These are phyloP conservation scores for Candida hungchunana DNA, from an alignment of 805 yeast species.

Conservation along the genomic window DNA sequence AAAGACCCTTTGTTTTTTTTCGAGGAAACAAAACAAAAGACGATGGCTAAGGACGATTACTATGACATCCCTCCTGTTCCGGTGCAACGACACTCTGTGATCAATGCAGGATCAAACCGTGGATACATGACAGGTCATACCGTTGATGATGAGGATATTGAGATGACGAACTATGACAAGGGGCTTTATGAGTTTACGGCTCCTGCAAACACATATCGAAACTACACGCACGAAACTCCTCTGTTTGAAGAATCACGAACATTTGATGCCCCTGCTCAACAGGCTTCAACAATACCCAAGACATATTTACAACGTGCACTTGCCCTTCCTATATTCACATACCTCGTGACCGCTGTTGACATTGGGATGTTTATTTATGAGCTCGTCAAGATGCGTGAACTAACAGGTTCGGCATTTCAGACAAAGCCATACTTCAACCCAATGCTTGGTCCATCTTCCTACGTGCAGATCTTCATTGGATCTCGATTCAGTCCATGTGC, in stretches of 20 bases:
- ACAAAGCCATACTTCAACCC: constrained; percentile 72
- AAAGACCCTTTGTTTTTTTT: too few relatives aligned
- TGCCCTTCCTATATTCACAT: constrained; percentile 16
- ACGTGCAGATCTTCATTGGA: constrained; percentile 63
- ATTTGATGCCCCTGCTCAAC: not conserved
- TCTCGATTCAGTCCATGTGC: constrained; percentile 64
- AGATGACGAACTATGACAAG: constrained; percentile 1
- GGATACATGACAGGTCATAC: constrained; percentile 1
- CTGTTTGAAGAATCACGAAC: too few relatives aligned
- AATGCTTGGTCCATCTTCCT: constrained; percentile 72
- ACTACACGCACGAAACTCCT: not conserved
- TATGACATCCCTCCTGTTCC: constrained; percentile 6
- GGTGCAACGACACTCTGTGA: constrained; percentile 5
- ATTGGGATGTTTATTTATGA: constrained; percentile 58
- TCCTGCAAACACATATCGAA: not conserved
- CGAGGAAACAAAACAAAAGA: too few relatives aligned
- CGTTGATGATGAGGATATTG: constrained; percentile 3
- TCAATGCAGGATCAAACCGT: constrained; percentile 1
- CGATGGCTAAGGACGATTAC: too few relatives aligned
- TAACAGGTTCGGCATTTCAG: constrained; percentile 63
- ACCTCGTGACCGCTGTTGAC: constrained; percentile 37
- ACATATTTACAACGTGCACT: too few relatives aligned
- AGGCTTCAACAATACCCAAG: not conserved
- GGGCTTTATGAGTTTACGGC: not conserved
- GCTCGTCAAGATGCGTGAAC: constrained; percentile 47